Evolutionary conservation across 2,329 filamentous ascomycete genomes (phyloP).

Genomic region (Alternaria infectoria): DNA sequence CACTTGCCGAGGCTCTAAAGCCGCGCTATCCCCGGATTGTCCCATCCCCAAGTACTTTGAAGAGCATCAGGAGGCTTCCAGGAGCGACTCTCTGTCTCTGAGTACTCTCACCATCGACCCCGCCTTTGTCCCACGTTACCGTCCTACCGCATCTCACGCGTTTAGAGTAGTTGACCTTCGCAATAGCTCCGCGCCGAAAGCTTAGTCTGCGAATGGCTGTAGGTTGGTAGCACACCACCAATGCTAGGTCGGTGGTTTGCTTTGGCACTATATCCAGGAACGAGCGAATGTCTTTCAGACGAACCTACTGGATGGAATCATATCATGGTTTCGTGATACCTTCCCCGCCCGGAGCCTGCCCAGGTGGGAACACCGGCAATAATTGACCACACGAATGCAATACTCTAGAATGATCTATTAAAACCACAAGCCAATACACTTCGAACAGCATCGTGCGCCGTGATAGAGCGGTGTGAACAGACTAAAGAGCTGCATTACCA

Average conservation of each 20-base stretch:
- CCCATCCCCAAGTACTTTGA: neutral
- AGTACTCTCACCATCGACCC: neutral
- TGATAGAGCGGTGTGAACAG: neutral
- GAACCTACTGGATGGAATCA: neutral
- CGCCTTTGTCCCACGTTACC: neutral
- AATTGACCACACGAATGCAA: neutral
- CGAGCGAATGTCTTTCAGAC: neutral
- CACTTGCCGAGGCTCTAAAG: constrained; percentile 12
- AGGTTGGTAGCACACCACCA: neutral
- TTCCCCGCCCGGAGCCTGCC: neutral
- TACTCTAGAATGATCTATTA: neutral
- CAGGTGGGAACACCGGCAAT: neutral
- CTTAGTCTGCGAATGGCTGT: neutral
- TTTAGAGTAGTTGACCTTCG: neutral
- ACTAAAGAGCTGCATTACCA: neutral
- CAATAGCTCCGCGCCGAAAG: neutral
- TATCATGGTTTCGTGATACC: neutral
- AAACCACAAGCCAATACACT: neutral
- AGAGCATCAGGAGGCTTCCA: neutral
- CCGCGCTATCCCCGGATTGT: neutral
- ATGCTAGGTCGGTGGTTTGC: neutral
- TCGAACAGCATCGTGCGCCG: too few relatives aligned
- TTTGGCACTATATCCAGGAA: neutral
- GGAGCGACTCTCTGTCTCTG: neutral
- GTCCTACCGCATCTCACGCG: neutral